phyloP scores from a whole-genome alignment of 2,329 filamentous ascomycete genomes.

The Rutstroemia sp. region DNA sequence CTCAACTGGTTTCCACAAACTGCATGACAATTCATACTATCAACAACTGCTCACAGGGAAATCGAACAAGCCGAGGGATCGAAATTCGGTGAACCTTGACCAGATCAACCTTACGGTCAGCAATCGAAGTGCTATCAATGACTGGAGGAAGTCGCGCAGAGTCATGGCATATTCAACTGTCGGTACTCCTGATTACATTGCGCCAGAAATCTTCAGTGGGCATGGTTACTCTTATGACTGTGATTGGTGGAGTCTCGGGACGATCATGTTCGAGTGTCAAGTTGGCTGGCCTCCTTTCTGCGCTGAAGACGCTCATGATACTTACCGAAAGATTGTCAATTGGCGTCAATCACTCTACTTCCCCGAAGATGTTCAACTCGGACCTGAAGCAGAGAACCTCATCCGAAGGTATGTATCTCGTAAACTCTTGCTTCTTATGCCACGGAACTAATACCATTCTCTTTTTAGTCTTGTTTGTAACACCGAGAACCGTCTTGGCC shows the following conservation, averaged over 20 bases:
- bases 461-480: conserved; percentile 77
- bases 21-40: conserved; percentile 98
- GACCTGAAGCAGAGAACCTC: conserved; percentile 81
- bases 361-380: conserved; percentile 87
- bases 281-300: conserved; percentile 99
- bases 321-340: conserved; percentile 98
- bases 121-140: conserved; percentile 96
- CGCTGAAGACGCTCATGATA: conserved; percentile 94
- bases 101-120: conserved; percentile 98
- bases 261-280: conserved; percentile 99
- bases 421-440: background rate
- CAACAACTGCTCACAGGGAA: conserved; percentile 85
- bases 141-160: conserved; percentile 92
- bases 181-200: conserved; percentile 96
- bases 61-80: conserved; percentile 66
- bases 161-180: conserved; percentile 98
- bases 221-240: conserved; percentile 95
- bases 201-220: conserved; percentile 94
- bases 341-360: conserved; percentile 96
- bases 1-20: conserved; percentile 94
- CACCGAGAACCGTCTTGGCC: conserved; percentile 83
- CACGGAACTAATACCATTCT: conserved; percentile 23
- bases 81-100: conserved; percentile 91
- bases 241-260: conserved; percentile 98
- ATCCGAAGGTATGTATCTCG: conserved; percentile 66